Conservation (phyloP, 2,329 filamentous ascomycete species). For the Shiraia bambusicola region DNA sequence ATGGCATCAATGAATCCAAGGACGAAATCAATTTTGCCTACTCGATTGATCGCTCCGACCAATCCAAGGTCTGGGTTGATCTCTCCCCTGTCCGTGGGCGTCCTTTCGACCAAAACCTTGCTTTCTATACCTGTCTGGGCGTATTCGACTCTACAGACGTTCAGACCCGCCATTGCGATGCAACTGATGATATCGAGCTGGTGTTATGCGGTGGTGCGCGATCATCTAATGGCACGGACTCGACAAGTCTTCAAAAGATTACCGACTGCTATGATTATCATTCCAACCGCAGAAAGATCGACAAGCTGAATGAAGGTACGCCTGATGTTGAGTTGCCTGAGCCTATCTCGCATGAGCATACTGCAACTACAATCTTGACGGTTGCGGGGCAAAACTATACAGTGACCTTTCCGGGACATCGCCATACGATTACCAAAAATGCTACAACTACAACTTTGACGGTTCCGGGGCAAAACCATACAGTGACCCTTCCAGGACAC, state of each 20-base stretch:
- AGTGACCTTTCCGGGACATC: no score
- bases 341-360: no score
- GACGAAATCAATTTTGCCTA: conserved; percentile 31
- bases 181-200: conserved; percentile 27
- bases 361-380: no score
- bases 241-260: conserved; percentile 10
- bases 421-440: no score
- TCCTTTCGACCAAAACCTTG: conserved; percentile 10
- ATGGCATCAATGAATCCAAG: conserved; percentile 22
- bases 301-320: neutral
- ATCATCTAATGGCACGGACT: conserved; percentile 6
- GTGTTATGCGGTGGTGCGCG: conserved; percentile 26
- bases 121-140: conserved; percentile 23
- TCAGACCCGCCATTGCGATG: conserved; percentile 17
- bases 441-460: no score
- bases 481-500: no score
- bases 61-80: conserved; percentile 21
- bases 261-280: conserved; percentile 14
- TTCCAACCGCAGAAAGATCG: neutral
- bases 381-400: no score
- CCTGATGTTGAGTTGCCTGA: no score
- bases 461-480: no score
- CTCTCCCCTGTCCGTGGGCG: conserved; percentile 18
- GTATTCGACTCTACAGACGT: conserved; percentile 11
- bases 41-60: conserved; percentile 16